phyloP scores from a whole-genome alignment of 1,139 yeast genomes.

The Blastobotrys illinoisensis region DNA sequence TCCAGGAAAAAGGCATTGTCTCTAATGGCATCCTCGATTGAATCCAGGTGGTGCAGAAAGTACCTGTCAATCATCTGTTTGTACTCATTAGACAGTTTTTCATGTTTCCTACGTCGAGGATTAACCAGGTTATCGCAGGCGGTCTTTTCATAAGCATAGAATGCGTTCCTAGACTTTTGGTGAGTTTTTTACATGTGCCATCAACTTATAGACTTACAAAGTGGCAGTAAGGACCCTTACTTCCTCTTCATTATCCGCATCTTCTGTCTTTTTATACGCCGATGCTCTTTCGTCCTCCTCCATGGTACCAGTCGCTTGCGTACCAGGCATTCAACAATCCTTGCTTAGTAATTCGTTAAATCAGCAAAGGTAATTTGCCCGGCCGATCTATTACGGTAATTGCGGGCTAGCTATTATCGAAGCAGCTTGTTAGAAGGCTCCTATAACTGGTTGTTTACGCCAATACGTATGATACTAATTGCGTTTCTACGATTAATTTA shows the following conservation, averaged over 20 bases:
- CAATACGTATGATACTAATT: too few species aligned
- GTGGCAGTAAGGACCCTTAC: slow-evolving; percentile 23
- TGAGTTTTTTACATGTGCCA: too few species aligned
- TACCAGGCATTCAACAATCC: too few species aligned
- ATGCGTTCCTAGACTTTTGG: slow-evolving; percentile 23
- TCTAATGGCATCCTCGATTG: slow-evolving; percentile 43
- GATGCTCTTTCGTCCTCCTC: not conserved
- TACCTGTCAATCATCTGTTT: slow-evolving; percentile 15
- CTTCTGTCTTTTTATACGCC: slow-evolving; percentile 4
- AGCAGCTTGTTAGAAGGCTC: too few species aligned
- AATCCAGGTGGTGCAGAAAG: slow-evolving; percentile 36
- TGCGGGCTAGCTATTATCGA: too few species aligned
- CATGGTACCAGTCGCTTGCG: too few species aligned
- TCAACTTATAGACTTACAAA: too few species aligned
- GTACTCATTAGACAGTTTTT: slow-evolving; percentile 15
- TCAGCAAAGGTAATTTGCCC: too few species aligned
- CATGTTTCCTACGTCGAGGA: slow-evolving; percentile 23
- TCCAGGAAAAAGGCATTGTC: slow-evolving; percentile 45
- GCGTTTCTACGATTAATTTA: too few species aligned
- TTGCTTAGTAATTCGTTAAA: too few species aligned
- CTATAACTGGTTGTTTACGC: too few species aligned
- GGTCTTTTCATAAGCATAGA: slow-evolving; percentile 21
- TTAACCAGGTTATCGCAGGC: slow-evolving; percentile 22
- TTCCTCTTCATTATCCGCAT: slow-evolving; percentile 20
- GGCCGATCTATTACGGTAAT: too few species aligned